These are phyloP conservation scores for Pulveroboletus sp. DNA, from an alignment of 1,284 basidiomycete species.

Conservation along the genomic window DNA sequence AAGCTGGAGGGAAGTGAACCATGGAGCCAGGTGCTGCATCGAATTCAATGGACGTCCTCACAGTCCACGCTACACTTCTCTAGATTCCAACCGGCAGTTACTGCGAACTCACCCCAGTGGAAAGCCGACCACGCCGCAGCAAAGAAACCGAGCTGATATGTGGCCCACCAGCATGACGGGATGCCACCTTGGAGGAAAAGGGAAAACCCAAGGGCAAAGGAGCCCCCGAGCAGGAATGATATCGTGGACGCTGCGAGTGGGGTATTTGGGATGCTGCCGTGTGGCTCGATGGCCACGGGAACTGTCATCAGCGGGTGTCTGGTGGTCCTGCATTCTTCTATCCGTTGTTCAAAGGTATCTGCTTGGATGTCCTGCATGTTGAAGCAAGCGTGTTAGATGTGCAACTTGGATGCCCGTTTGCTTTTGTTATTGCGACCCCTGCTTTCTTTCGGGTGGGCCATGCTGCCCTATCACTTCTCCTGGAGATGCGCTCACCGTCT, in stretches of 20 bases:
- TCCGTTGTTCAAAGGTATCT: slow-evolving; percentile 45
- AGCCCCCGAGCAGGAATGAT: slow-evolving; percentile 68
- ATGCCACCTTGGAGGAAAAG: slow-evolving; percentile 49
- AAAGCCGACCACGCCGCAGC: slow-evolving; percentile 79
- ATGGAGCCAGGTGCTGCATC: background rate
- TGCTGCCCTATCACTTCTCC: slow-evolving; percentile 15
- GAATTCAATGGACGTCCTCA: slow-evolving; percentile 41
- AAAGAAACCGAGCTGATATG: slow-evolving; percentile 80
- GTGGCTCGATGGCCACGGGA: slow-evolving; percentile 42
- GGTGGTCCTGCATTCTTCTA: slow-evolving; percentile 39
- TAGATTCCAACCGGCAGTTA: slow-evolving; percentile 94
- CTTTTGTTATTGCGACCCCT: slow-evolving; percentile 15
- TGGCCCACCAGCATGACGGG: slow-evolving; percentile 55
- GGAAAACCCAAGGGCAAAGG: slow-evolving; percentile 54
- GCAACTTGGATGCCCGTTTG: slow-evolving; percentile 6
- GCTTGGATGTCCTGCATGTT: slow-evolving; percentile 20
- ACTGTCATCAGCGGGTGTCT: slow-evolving; percentile 51
- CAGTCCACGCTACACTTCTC: slow-evolving; percentile 92
- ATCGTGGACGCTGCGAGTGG: slow-evolving; percentile 70
- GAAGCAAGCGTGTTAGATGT: background rate
- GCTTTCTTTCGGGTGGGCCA: slow-evolving; percentile 5
- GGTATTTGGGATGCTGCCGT: slow-evolving; percentile 78
- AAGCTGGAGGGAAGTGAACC: slow-evolving; percentile 55
- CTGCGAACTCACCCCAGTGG: slow-evolving; percentile 93
- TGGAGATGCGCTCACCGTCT: slow-evolving; percentile 12